Percentiles rank a stretch among this genome's conserved stretches.
Conservation (phyloP, 345 rosid species). For the Cardamine resedifolia region DNA sequence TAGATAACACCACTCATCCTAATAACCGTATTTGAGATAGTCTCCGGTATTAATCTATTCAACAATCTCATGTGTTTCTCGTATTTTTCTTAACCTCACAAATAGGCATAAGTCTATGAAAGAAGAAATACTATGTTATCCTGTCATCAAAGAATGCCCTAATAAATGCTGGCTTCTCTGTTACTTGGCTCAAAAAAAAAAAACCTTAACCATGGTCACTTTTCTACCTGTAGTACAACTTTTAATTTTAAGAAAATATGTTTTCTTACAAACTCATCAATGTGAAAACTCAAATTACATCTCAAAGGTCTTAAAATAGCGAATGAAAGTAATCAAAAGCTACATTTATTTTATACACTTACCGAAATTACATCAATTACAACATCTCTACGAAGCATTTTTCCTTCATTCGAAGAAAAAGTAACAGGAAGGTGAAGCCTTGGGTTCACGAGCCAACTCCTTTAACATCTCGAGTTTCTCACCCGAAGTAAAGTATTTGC, state of each 20-base stretch:
- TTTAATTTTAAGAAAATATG: background rate
- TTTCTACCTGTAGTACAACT: background rate
- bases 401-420: constrained; percentile 10
- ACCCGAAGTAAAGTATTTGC: background rate
- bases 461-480: constrained; percentile 14
- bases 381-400: constrained; percentile 5
- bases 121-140: background rate
- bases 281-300: background rate
- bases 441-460: constrained; percentile 20
- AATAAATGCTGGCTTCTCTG: too few species aligned
- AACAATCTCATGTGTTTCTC: background rate
- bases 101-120: background rate
- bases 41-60: background rate
- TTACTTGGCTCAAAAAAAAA: background rate
- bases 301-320: background rate
- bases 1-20: background rate
- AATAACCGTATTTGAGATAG: background rate
- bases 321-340: constrained; percentile 3
- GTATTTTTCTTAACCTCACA: background rate
- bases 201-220: background rate
- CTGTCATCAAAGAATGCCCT: background rate
- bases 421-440: constrained; percentile 20
- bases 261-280: constrained; percentile 4
- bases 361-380: background rate
- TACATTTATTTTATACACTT: background rate